phyloP scores from a whole-genome alignment of 1,284 basidiomycete species.

The Leccinum subfulvum region DNA sequence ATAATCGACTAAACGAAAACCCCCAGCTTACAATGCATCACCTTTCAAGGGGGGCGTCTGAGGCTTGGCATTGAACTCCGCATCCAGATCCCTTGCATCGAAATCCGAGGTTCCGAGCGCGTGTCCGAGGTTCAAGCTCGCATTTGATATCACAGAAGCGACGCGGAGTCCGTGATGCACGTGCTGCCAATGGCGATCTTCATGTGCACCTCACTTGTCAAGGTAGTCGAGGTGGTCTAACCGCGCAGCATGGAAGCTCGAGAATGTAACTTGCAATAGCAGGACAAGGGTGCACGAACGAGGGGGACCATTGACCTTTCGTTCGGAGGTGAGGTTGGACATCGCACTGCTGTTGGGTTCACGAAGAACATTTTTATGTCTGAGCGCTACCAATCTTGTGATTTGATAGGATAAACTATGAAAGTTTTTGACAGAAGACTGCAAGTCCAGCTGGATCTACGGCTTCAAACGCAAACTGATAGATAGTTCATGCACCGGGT shows the following conservation, averaged over 20 bases:
- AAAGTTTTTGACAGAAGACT: not conserved
- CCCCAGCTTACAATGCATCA: not conserved
- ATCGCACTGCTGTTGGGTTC: not conserved
- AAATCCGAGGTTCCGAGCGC: not conserved
- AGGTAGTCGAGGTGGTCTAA: not conserved
- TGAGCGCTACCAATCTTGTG: not conserved
- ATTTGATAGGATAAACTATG: not conserved
- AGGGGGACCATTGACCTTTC: not conserved
- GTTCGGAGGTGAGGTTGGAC: not conserved
- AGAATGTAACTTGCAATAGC: not conserved
- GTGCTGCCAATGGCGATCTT: not conserved
- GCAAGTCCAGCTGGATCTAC: not conserved
- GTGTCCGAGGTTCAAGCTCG: not conserved
- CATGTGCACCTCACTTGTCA: not conserved
- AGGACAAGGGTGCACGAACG: not conserved
- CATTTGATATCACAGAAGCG: not conserved
- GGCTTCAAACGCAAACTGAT: not conserved
- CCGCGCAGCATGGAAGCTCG: not conserved
- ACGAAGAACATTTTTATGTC: not conserved
- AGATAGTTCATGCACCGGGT: not conserved
- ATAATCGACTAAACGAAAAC: not conserved
- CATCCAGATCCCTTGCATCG: not conserved
- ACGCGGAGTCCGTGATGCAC: not conserved
- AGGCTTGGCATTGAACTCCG: not conserved
- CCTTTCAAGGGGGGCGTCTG: not conserved